phyloP scores from a whole-genome alignment of 768 basidiomycete species.

The Suillus occidentalis region DNA sequence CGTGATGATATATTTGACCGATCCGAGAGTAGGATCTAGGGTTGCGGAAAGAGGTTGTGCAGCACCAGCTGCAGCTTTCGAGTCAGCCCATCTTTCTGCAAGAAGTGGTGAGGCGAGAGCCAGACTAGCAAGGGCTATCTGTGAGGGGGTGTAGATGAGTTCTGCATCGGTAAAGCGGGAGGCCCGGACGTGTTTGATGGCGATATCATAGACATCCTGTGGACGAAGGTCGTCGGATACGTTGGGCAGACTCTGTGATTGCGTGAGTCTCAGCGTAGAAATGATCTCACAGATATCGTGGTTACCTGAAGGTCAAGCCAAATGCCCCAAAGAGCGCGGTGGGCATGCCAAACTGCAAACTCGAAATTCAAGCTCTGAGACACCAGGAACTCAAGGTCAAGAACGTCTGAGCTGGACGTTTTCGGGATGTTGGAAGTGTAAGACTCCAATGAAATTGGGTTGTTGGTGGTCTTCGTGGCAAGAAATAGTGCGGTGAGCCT shows the following conservation, averaged over 20 bases:
- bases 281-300: slow-evolving; percentile 6
- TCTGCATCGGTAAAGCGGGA: slow-evolving; percentile 91
- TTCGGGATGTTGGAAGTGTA: slow-evolving; percentile 85
- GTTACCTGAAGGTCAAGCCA: slow-evolving; percentile 85
- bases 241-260: slow-evolving; percentile 56
- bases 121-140: slow-evolving; percentile 85
- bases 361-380: slow-evolving; percentile 94
- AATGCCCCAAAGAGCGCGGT: slow-evolving; percentile 85
- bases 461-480: slow-evolving; percentile 97
- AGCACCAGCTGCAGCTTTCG: slow-evolving; percentile 31
- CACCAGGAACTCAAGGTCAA: slow-evolving; percentile 94
- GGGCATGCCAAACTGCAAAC: slow-evolving; percentile 90
- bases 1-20: slow-evolving; percentile 57
- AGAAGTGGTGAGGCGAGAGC: slow-evolving; percentile 63
- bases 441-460: slow-evolving; percentile 82
- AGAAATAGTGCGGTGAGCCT: slow-evolving; percentile 96
- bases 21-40: slow-evolving; percentile 33
- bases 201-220: slow-evolving; percentile 60
- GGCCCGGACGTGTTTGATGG: slow-evolving; percentile 65
- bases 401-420: slow-evolving; percentile 77
- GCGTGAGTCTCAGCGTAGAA: slow-evolving; percentile 12
- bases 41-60: slow-evolving; percentile 18
- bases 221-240: slow-evolving; percentile 45
- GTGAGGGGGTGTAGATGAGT: slow-evolving; percentile 88
- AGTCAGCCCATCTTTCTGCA: slow-evolving; percentile 58